Percentiles rank a stretch among this genome's conserved stretches.
Conservation (phyloP, 2,329 filamentous ascomycete genomes). For the Trichoderma harzianum region DNA sequence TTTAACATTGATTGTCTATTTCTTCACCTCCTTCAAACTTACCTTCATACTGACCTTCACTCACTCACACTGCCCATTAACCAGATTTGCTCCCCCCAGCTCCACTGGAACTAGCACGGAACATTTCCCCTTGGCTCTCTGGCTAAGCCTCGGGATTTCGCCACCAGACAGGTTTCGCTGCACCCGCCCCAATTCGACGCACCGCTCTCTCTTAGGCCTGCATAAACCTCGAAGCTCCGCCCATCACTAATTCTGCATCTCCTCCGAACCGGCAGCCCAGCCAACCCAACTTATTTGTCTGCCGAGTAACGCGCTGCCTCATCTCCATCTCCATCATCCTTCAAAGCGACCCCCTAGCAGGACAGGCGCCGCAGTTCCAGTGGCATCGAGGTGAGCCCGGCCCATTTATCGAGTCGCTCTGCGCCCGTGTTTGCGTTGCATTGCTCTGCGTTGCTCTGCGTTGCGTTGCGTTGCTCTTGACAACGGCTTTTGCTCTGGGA, state of each 20-base stretch:
- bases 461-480: conserved; percentile 27
- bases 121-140: neutral
- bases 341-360: neutral
- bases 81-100: neutral
- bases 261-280: conserved; percentile 9
- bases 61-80: neutral
- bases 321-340: neutral
- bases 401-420: conserved; percentile 32
- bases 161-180: neutral
- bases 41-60: too few relatives aligned
- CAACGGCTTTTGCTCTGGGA: conserved; percentile 22
- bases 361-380: conserved; percentile 2
- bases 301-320: neutral
- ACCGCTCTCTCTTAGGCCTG: neutral
- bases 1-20: neutral
- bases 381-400: conserved; percentile 32
- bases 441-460: conserved; percentile 15
- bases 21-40: too few relatives aligned
- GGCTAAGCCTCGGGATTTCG: conserved; percentile 13
- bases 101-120: neutral
- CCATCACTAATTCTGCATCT: conserved; percentile 12
- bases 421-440: conserved; percentile 27
- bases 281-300: neutral
- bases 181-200: neutral
- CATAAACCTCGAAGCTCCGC: conserved; percentile 12